These are phyloP conservation scores for Ampelomyces quisqualis DNA, from an alignment of 2,329 filamentous ascomycete species.

Conservation along the genomic window DNA sequence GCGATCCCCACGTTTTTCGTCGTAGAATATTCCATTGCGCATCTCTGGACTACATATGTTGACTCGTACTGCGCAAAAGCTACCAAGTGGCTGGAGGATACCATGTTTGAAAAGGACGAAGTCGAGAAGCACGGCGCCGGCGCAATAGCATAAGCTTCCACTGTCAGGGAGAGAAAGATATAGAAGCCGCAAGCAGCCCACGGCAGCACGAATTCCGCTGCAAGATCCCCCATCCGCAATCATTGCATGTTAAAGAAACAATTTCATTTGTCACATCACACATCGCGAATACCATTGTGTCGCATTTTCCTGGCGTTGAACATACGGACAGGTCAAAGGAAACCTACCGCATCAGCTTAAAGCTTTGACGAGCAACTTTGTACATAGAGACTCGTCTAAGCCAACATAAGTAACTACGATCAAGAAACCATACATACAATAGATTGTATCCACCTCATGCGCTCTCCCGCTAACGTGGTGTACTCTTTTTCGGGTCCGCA, in stretches of 20 bases:
- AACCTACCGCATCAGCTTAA: not conserved
- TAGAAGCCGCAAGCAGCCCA: not conserved
- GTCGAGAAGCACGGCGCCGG: conserved; percentile 40
- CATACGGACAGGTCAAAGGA: not conserved
- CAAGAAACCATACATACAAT: no score
- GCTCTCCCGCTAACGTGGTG: no score
- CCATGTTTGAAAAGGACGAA: conserved; percentile 50
- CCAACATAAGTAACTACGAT: no score
- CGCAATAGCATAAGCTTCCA: conserved; percentile 23
- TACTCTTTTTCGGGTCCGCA: no score
- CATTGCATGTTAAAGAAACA: conserved; percentile 5
- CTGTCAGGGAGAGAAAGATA: not conserved
- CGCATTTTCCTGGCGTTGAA: conserved; percentile 7
- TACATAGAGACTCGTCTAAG: no score
- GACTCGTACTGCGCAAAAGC: conserved; percentile 53
- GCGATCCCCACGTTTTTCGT: conserved; percentile 51
- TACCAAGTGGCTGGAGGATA: conserved; percentile 52
- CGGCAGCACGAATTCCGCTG: not conserved
- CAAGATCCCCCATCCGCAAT: not conserved
- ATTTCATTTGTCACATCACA: conserved; percentile 7
- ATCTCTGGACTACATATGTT: conserved; percentile 55
- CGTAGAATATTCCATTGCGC: conserved; percentile 51
- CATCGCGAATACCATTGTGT: conserved; percentile 7
- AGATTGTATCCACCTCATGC: no score
- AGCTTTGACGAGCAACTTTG: not conserved